Conservation (phyloP, 108 stramenopile species). For the Nannochloropsis granulata region DNA sequence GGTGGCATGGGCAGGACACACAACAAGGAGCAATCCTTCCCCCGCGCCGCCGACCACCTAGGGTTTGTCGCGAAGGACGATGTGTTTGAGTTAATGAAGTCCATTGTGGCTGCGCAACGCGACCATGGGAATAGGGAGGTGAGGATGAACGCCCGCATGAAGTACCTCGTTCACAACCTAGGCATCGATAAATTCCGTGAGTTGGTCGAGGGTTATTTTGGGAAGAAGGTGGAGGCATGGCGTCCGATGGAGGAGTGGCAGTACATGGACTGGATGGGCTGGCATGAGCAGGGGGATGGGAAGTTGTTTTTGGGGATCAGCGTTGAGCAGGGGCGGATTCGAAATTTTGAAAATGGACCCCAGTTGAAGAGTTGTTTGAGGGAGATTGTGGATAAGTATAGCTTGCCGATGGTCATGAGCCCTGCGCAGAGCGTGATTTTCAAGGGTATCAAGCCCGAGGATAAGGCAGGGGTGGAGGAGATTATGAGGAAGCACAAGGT, state of each 20-base stretch:
- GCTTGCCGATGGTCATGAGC: slow-evolving; percentile 66
- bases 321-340: slow-evolving; percentile 78
- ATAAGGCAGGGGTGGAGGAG: slow-evolving; percentile 61
- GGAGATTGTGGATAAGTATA: slow-evolving; percentile 68
- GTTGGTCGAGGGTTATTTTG: slow-evolving; percentile 80
- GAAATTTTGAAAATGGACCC: slow-evolving; percentile 55
- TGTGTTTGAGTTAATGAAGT: slow-evolving; percentile 73
- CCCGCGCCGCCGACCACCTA: slow-evolving; percentile 86
- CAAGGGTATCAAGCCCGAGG: slow-evolving; percentile 63
- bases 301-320: slow-evolving; percentile 74
- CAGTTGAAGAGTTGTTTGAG: slow-evolving; percentile 73
- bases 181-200: slow-evolving; percentile 78
- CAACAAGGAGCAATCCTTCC: slow-evolving; percentile 90
- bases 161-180: slow-evolving; percentile 92
- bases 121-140: slow-evolving; percentile 96
- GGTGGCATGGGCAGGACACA: slow-evolving; percentile 96
- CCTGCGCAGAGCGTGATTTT: slow-evolving; percentile 88
- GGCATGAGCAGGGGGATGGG: slow-evolving; percentile 95
- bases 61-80: slow-evolving; percentile 88
- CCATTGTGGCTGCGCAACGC: slow-evolving; percentile 79
- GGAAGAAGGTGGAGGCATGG: slow-evolving; percentile 70
- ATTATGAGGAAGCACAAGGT: slow-evolving; percentile 69
- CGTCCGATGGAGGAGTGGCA: slow-evolving; percentile 62
- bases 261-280: slow-evolving; percentile 96
- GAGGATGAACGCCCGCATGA: slow-evolving; percentile 91